Conservation (phyloP, 2,329 filamentous ascomycete species). For the Ascochyta viciae-villosae region DNA sequence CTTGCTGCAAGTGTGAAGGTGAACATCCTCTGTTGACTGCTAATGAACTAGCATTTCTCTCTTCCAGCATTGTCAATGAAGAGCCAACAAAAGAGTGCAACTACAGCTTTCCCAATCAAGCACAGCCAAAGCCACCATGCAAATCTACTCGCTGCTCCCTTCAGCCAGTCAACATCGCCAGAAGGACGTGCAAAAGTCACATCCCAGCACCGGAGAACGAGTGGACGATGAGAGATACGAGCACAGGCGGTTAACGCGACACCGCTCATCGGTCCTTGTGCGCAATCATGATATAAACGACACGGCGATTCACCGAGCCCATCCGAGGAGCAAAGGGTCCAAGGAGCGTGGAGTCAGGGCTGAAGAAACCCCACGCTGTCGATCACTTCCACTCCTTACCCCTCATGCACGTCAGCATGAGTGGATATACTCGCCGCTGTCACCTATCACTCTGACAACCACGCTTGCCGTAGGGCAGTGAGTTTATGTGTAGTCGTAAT, state of each 20-base stretch:
- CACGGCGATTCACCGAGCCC: conserved; percentile 3
- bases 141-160: neutral
- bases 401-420: conserved; percentile 8
- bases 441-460: neutral
- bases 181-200: neutral
- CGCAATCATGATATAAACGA: neutral
- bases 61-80: too few species aligned
- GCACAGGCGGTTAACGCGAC: neutral
- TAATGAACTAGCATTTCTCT: too few species aligned
- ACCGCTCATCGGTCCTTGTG: neutral
- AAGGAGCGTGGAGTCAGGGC: neutral
- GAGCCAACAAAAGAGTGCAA: too few species aligned
- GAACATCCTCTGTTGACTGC: too few species aligned
- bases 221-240: neutral
- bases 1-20: too few species aligned
- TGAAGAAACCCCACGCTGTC: conserved; percentile 5
- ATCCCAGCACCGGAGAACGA: neutral
- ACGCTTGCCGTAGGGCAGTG: neutral
- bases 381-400: conserved; percentile 1
- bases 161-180: neutral
- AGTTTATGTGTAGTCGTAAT: neutral
- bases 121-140: neutral
- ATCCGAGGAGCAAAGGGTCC: neutral
- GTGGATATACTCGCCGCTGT: conserved; percentile 2
- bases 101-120: neutral